These are phyloP conservation scores for Phytophthora podocarpi DNA, from an alignment of 352 stramenopile genomes.

Conservation along the genomic window DNA sequence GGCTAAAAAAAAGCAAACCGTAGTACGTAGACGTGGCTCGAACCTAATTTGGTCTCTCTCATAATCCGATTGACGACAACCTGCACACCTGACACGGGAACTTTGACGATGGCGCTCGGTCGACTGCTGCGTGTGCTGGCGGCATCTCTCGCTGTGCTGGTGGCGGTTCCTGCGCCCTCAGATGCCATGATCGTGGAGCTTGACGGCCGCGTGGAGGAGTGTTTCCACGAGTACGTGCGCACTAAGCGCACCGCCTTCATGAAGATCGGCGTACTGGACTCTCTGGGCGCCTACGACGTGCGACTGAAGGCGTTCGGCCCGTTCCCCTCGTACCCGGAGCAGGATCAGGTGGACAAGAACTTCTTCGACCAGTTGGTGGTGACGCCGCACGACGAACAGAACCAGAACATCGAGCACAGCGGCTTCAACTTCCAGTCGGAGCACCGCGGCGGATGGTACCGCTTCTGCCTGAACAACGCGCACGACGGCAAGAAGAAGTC, in stretches of 20 bases:
- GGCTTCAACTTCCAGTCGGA: conserved; percentile 90
- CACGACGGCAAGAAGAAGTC: conserved; percentile 72
- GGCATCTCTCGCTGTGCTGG: conserved; percentile 33
- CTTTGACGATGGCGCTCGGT: conserved; percentile 25
- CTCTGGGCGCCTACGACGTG: conserved; percentile 74
- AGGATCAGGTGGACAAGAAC: conserved; percentile 54
- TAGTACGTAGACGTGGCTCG: background rate
- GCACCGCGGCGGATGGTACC: conserved; percentile 85
- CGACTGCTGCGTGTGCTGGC: conserved; percentile 26
- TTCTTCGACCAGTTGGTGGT: conserved; percentile 84
- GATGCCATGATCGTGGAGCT: conserved; percentile 67
- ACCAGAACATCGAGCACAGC: conserved; percentile 83
- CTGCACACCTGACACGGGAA: conserved; percentile 1
- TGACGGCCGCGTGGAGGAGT: conserved; percentile 59
- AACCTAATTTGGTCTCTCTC: conserved; percentile 7
- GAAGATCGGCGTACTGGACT: conserved; percentile 79
- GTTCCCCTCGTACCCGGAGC: conserved; percentile 53
- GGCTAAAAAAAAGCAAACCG: too few species aligned
- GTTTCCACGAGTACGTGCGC: conserved; percentile 86
- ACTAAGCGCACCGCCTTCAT: conserved; percentile 87
- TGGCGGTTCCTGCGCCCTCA: conserved; percentile 25
- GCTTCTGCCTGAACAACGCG: conserved; percentile 84
- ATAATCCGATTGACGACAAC: conserved; percentile 34
- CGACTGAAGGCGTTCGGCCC: conserved; percentile 76
- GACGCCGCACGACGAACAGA: conserved; percentile 61